Evolutionary conservation across 495 filamentous ascomycete species (phyloP).

Genomic region (Tuber aestivum): DNA sequence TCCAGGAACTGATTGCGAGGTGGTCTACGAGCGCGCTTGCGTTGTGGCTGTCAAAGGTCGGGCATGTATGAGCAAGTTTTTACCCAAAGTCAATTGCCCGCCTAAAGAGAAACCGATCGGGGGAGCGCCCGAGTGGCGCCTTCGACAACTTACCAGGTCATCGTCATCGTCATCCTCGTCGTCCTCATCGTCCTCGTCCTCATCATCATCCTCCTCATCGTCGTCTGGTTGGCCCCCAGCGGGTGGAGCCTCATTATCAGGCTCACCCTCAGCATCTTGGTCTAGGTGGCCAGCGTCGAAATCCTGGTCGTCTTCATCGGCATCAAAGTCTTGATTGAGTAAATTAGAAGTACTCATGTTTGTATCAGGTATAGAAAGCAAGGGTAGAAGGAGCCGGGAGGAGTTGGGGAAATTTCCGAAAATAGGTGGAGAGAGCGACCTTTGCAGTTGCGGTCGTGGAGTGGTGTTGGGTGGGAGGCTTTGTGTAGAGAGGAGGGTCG

Average conservation of each 20-base stretch:
- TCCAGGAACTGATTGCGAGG: constrained; percentile 79
- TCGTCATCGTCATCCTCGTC: constrained; percentile 55
- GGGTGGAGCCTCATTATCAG: constrained; percentile 33
- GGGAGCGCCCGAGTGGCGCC: background rate
- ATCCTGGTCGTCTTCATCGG: constrained; percentile 42
- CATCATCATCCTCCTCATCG: constrained; percentile 49
- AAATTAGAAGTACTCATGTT: constrained; percentile 33
- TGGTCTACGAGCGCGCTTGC: constrained; percentile 63
- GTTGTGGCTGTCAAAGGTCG: constrained; percentile 16
- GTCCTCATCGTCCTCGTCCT: constrained; percentile 52
- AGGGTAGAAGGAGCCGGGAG: background rate
- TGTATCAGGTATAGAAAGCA: background rate
- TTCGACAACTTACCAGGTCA: constrained; percentile 44
- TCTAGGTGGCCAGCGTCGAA: constrained; percentile 32
- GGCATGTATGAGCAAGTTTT: background rate
- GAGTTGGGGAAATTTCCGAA: background rate
- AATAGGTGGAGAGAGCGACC: constrained; percentile 7
- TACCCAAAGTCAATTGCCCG: background rate
- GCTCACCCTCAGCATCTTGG: constrained; percentile 37
- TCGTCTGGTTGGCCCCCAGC: constrained; percentile 14
- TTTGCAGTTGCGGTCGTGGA: constrained; percentile 18
- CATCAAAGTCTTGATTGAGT: constrained; percentile 23
- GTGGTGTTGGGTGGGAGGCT: constrained; percentile 8
- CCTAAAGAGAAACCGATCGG: constrained; percentile 13
- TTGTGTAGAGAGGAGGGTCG: constrained; percentile 9